Evolutionary conservation across 805 yeast species (phyloP).

Genomic region (Cyberlindnera saturnus): DNA sequence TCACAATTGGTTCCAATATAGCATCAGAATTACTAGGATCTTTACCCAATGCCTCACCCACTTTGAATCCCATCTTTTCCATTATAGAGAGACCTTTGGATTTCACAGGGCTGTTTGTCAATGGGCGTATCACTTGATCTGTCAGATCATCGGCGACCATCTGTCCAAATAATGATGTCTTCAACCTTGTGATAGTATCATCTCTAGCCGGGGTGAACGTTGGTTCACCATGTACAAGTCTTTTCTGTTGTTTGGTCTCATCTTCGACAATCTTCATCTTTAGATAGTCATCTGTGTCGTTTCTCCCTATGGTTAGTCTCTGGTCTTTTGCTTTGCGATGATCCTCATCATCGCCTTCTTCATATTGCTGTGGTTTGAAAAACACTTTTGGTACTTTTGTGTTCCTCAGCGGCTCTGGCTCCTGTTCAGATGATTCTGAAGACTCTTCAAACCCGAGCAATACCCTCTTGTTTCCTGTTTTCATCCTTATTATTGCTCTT

Average conservation of each 20-base stretch:
- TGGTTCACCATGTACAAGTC: neutral
- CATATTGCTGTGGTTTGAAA: constrained; percentile 1
- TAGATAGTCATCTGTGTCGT: constrained; percentile 23
- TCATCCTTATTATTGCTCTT: too few relatives aligned
- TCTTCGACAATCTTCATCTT: constrained; percentile 19
- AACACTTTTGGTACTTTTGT: constrained; percentile 11
- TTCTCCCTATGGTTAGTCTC: neutral
- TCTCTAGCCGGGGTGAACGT: neutral
- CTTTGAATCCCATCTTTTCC: constrained; percentile 53
- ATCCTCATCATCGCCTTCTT: too few relatives aligned
- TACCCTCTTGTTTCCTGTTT: constrained; percentile 7
- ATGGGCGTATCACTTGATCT: neutral
- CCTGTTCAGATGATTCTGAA: constrained; percentile 4
- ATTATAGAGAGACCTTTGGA: constrained; percentile 46
- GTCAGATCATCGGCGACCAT: neutral
- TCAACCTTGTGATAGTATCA: constrained; percentile 6
- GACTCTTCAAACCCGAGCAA: constrained; percentile 18
- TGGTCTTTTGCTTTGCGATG: neutral
- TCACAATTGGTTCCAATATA: constrained; percentile 28
- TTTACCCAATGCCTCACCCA: constrained; percentile 41
- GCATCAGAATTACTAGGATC: constrained; percentile 18
- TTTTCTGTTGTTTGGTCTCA: constrained; percentile 7
- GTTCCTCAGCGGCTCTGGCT: neutral
- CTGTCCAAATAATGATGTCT: constrained; percentile 20
- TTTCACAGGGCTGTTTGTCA: constrained; percentile 12